phyloP scores from a whole-genome alignment of 139 green algal genomes.

The Micractinium conductrix region DNA sequence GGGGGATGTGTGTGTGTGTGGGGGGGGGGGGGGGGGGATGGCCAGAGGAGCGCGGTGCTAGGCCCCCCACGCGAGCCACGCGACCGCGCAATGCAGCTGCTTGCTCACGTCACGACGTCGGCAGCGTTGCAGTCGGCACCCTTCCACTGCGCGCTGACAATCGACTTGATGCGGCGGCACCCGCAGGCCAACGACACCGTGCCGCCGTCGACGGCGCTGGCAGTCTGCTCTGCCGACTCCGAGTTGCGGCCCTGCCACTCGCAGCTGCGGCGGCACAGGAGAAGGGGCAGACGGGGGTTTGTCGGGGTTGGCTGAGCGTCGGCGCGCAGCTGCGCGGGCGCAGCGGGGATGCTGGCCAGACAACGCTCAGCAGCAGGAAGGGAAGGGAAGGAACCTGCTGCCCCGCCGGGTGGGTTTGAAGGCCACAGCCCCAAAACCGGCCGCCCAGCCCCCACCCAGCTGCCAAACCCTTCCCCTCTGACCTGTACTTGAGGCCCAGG shows the following conservation, averaged over 20 bases:
- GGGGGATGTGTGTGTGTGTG: too few relatives aligned
- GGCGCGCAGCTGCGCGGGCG: too few relatives aligned
- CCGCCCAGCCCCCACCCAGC: too few relatives aligned
- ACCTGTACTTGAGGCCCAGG: not conserved
- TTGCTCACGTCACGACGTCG: not conserved
- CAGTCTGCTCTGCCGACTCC: not conserved
- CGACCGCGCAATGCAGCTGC: too few relatives aligned
- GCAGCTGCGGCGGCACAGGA: not conserved
- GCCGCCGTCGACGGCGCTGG: not conserved
- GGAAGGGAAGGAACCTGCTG: not conserved
- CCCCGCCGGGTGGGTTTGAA: too few relatives aligned
- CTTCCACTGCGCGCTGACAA: not conserved
- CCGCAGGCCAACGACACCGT: not conserved
- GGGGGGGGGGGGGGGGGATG: too few relatives aligned
- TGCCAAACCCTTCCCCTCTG: not conserved
- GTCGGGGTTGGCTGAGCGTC: too few relatives aligned
- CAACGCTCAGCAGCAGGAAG: not conserved
- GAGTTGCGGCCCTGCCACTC: not conserved
- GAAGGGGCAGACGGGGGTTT: not conserved
- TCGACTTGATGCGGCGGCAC: not conserved
- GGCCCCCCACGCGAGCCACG: too few relatives aligned
- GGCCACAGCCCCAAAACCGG: not conserved
- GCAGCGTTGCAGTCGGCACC: not conserved
- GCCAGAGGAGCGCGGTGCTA: too few relatives aligned
- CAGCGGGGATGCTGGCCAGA: too few relatives aligned